Evolutionary conservation across 129 eudicot genomes (phyloP), one percentile per base, ranked within the genome.

Genomic region (Pseudognaphalium luteoalbum): DNA sequence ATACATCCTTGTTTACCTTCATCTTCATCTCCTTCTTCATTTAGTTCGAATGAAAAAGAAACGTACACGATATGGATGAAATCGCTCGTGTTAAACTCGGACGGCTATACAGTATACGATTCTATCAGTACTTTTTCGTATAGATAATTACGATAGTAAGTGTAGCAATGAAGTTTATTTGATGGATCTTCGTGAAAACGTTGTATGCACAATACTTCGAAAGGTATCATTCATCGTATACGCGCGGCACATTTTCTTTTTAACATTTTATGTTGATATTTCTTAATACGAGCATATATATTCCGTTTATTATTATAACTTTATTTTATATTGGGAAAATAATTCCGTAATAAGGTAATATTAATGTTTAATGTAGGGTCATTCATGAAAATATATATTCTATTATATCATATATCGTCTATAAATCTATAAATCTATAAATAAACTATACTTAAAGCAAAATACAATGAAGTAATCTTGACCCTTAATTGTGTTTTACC

Each of bases 61-160:
- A 71, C 74, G 44, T 91, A 80, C 32, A 91, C 97, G 0, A 62
- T 91, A 30, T 88, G 97, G 97, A 88, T 91, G 97, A 91, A 91
- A 76, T 91, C 97, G 16, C 90, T 91, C 20, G 93, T 91, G 7
- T 62, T 86, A 25, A 87, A 88, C 74, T 82, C 93, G 7, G 82
- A 88, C 41, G 97, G 97, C 8, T 88, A 79, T 57, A 88, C 97
- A 0, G 82, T 91, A 4, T 91, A 72, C 28, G 78, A 91, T 73
- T 82, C 94, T 10, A 58, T 59, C 83, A 2, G 76, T 91, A 5
- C 86, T 86, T 50, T 91, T 78, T 77, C 93, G 97, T 17, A 86
- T 91, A 6, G 97, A 91, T 58, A 91, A 91, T 74, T 91, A 90
- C n/a, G 83, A 85, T 66, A 39, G 56, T 76, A 88, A 78, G 76